Conservation (phyloP, 1,284 basidiomycete genomes). For the Ustilago xerochloae region DNA sequence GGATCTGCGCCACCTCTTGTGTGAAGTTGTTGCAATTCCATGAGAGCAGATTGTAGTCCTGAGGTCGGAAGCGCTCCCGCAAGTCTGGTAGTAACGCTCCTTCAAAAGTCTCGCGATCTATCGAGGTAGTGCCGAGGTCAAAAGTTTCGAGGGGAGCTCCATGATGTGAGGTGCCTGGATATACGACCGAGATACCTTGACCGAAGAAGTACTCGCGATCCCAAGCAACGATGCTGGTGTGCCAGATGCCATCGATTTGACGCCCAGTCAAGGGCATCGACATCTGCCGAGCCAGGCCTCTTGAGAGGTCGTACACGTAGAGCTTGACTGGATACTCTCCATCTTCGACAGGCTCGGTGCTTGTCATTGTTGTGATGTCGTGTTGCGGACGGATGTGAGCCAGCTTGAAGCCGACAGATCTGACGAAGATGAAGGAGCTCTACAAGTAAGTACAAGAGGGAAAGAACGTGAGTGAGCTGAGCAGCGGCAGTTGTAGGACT, state of each 20-base stretch:
- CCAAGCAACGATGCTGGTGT: conserved; percentile 88
- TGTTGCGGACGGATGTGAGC: no score
- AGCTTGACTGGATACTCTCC: conserved; percentile 71
- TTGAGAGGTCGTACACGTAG: conserved; percentile 89
- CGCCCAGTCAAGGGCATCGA: conserved; percentile 82
- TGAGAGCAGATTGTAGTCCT: conserved; percentile 81
- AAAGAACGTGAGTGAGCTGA: no score
- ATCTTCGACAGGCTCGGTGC: conserved; percentile 5
- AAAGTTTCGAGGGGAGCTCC: conserved; percentile 80
- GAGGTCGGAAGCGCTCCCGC: conserved; percentile 80
- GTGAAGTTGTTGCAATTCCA: conserved; percentile 75
- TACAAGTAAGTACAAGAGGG: no score
- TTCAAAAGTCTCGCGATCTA: conserved; percentile 84
- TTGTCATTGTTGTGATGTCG: conserved; percentile 8
- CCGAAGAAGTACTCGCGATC: conserved; percentile 89
- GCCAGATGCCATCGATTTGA: conserved; percentile 68
- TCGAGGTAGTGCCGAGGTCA: conserved; percentile 82
- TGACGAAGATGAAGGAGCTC: no score
- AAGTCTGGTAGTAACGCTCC: conserved; percentile 80
- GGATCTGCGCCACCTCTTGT: conserved; percentile 73
- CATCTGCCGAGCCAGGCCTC: conserved; percentile 81
- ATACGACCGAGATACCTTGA: conserved; percentile 78
- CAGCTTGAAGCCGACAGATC: no score
- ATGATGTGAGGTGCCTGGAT: conserved; percentile 71
- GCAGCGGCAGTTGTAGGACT: no score